These are phyloP conservation scores for Dimocarpus longan DNA, from an alignment of 345 rosid genomes.

Conservation along the genomic window DNA sequence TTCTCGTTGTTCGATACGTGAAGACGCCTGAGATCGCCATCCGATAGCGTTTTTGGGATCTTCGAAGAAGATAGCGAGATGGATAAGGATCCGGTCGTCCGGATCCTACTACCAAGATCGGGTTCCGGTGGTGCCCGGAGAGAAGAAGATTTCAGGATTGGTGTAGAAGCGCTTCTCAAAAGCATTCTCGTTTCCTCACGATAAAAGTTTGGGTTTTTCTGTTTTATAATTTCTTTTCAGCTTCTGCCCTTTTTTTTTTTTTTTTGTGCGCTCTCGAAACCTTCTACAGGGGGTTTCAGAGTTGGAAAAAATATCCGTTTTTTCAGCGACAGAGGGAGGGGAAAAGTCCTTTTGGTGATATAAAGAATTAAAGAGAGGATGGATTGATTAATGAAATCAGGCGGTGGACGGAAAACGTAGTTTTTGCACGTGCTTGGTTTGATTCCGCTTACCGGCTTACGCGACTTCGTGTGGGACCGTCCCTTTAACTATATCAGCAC, in stretches of 20 bases:
- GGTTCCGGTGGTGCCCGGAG: constrained; percentile 19
- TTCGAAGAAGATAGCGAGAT: constrained; percentile 7
- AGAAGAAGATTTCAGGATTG: constrained; percentile 23
- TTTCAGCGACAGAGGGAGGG: too few species aligned
- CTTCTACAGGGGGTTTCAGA: too few species aligned
- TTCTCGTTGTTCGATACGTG: constrained; percentile 3
- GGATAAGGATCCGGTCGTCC: constrained; percentile 23
- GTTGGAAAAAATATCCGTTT: too few species aligned
- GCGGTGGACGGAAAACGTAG: not conserved
- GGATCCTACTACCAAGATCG: constrained; percentile 13
- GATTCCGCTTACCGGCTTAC: not conserved
- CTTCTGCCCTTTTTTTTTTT: not conserved
- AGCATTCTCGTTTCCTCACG: constrained; percentile 27
- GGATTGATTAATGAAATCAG: not conserved
- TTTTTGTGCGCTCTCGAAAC: too few species aligned
- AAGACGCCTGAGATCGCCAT: constrained; percentile 26
- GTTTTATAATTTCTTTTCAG: not conserved
- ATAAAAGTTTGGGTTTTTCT: not conserved
- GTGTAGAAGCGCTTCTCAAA: constrained; percentile 44
- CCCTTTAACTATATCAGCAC: too few species aligned
- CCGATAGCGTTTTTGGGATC: constrained; percentile 32
- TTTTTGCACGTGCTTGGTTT: not conserved
- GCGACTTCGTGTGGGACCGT: not conserved
- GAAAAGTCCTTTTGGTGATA: too few species aligned
- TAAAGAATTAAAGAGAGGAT: not conserved